Conservation (phyloP, 371 early-diverging fungal species). For the Syncephalastrum monosporum region DNA sequence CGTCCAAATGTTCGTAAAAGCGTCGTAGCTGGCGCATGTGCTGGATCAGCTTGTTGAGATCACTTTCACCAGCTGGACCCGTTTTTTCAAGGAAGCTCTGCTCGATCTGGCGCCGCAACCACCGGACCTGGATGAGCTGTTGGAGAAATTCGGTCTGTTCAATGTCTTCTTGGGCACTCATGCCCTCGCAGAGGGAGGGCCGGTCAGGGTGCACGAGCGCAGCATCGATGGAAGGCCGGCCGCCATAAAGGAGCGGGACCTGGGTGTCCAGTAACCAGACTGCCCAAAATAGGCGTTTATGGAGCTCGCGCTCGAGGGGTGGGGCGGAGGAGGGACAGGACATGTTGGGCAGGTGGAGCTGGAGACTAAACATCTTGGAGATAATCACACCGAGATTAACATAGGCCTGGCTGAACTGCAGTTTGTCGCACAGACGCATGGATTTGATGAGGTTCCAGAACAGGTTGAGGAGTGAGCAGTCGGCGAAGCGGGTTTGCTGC, state of each 20-base stretch:
- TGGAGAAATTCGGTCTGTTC: constrained; percentile 16
- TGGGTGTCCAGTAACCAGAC: constrained; percentile 22
- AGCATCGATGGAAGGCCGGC: constrained; percentile 12
- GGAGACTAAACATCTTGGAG: constrained; percentile 15
- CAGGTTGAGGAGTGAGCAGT: constrained; percentile 15
- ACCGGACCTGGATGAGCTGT: constrained; percentile 17
- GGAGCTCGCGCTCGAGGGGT: constrained; percentile 5
- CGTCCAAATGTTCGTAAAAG: constrained; percentile 16
- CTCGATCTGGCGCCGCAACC: constrained; percentile 18
- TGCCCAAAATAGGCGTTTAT: constrained; percentile 23
- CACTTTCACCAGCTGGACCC: constrained; percentile 6
- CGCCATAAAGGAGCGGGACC: constrained; percentile 17
- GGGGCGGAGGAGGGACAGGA: background rate
- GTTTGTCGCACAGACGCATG: constrained; percentile 13
- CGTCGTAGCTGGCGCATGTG: constrained; percentile 20
- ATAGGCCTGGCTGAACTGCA: constrained; percentile 20
- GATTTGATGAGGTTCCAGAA: constrained; percentile 22
- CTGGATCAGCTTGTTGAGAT: constrained; percentile 15
- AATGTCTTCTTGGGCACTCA: constrained; percentile 14
- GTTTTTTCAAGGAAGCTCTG: constrained; percentile 7
- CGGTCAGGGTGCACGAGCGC: constrained; percentile 15
- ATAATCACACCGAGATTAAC: constrained; percentile 21
- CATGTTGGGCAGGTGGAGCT: constrained; percentile 12
- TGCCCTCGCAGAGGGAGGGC: constrained; percentile 12
- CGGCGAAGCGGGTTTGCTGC: constrained; percentile 14